Evolutionary conservation across 306 rosid species (phyloP), one percentile per base, ranked within the genome.

Genomic region (Prunus fruticosa): DNA sequence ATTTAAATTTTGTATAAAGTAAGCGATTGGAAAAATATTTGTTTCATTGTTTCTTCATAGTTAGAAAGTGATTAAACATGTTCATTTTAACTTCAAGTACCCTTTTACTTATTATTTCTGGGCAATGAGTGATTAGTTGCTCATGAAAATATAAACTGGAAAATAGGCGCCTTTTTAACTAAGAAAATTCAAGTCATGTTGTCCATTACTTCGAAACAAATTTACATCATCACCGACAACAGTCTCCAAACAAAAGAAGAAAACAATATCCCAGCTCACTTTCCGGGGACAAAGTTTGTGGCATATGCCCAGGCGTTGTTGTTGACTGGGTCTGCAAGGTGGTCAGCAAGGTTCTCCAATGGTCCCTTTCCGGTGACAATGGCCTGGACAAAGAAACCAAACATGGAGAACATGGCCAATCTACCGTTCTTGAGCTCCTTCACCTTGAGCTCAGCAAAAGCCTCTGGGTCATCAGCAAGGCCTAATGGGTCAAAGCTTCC

Each of bases 401-500:
- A 94, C 95, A 94, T 87, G 0, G 98, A 94, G 85, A 94, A 92
- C 98, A 94, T 94, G 2, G 97, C 98, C 58, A 94, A 28, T 27
- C 97, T 90, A 0, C 98, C 97, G 54, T 94, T 94, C 89, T 92
- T 92, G 28, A 92, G 62, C 81, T 94, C 96, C 90, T 91, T 94
- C n/a, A 92, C 97, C 88, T 93, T 91, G 5, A 93, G 72, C 75
- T 91, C 97, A 6, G 98, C 98, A 13, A 91, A 93, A 0, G 98
- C 97, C 52, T 93, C 98, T 34, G 98, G 98, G 84, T 93, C 97
- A 15, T 93, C 98, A 2, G 97, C 98, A 0, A 93, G 82, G 50
- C 97, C 98, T 81, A 93, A 78, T 75, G 97, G 98, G 86, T 93
- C 97, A n/a, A 94, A 94, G 91, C 97, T 94, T 2, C 97, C 97